Percentiles rank a stretch among this genome's conserved stretches.
These are phyloP conservation scores for Penicillium olsonii DNA, from an alignment of 2,329 filamentous ascomycete genomes.

Conservation along the genomic window DNA sequence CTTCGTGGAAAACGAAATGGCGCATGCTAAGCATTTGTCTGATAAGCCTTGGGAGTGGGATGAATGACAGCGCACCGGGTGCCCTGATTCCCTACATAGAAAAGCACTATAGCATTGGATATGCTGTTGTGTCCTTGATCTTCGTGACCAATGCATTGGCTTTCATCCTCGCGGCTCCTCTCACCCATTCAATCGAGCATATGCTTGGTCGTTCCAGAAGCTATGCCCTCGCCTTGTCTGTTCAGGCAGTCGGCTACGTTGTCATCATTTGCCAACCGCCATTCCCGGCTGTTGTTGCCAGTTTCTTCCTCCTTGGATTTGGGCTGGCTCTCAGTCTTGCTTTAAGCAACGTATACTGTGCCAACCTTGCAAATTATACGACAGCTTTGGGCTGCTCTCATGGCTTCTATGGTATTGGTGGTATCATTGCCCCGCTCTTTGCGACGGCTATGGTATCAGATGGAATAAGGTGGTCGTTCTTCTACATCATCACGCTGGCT, in stretches of 20 bases:
- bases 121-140: conserved; percentile 76
- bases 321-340: conserved; percentile 55
- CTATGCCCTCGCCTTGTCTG: conserved; percentile 59
- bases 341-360: conserved; percentile 59
- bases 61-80: conserved; percentile 75
- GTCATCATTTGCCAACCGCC: conserved; percentile 69
- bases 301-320: conserved; percentile 68
- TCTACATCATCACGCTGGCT: conserved; percentile 68
- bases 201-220: conserved; percentile 67
- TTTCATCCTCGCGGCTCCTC: conserved; percentile 71
- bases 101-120: conserved; percentile 71
- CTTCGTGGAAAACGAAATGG: conserved; percentile 62
- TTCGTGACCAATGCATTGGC: conserved; percentile 77
- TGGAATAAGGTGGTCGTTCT: conserved; percentile 66
- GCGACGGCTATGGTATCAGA: conserved; percentile 71
- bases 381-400: conserved; percentile 47
- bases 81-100: conserved; percentile 82
- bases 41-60: conserved; percentile 67
- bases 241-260: conserved; percentile 64
- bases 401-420: conserved; percentile 59
- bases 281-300: conserved; percentile 66
- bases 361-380: conserved; percentile 55
- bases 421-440: conserved; percentile 66
- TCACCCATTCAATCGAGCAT: conserved; percentile 64
- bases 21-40: conserved; percentile 65